Evolutionary conservation across 2,329 filamentous ascomycete species (phyloP).

Genomic region (Ophiosphaerella herpotricha): DNA sequence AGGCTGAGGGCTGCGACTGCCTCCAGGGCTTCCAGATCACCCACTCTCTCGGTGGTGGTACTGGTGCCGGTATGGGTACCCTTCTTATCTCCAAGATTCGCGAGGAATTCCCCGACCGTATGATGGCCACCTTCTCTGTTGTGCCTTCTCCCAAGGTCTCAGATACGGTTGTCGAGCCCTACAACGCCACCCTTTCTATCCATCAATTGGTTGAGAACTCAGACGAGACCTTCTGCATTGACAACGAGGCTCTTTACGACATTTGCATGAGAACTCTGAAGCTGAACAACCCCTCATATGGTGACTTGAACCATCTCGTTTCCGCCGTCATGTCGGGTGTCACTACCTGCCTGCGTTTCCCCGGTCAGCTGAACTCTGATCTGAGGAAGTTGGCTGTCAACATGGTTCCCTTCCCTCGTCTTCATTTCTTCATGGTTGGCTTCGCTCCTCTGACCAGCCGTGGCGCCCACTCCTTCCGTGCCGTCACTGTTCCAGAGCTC

Average conservation of each 20-base stretch:
- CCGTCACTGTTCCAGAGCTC: constrained; percentile 94
- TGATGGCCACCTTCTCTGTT: constrained; percentile 99
- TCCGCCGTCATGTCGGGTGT: constrained; percentile 99
- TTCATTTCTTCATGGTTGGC: constrained; percentile 99
- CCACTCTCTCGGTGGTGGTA: constrained; percentile 99
- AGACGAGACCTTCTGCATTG: constrained; percentile 99
- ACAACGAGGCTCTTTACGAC: constrained; percentile 99
- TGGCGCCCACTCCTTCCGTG: constrained; percentile 92
- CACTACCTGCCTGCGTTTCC: constrained; percentile 98
- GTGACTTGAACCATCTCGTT: constrained; percentile 98
- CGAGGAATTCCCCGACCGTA: constrained; percentile 99
- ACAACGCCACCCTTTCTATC: constrained; percentile 98
- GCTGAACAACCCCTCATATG: constrained; percentile 97
- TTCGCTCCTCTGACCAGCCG: constrained; percentile 97
- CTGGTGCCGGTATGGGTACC: constrained; percentile 99
- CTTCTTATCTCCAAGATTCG: constrained; percentile 99
- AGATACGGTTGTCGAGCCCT: constrained; percentile 98
- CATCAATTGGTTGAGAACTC: constrained; percentile 99
- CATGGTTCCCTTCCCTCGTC: constrained; percentile 99
- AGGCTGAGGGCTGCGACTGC: constrained; percentile 98
- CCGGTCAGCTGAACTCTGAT: constrained; percentile 99
- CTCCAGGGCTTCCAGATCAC: constrained; percentile 99
- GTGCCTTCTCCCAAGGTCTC: constrained; percentile 99
- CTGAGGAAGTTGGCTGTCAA: constrained; percentile 99
- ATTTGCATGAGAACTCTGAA: constrained; percentile 99